Base-by-base conservation (phyloP, 495 filamentous ascomycete species). In the Rostrohypoxylon terebratum region DNA sequence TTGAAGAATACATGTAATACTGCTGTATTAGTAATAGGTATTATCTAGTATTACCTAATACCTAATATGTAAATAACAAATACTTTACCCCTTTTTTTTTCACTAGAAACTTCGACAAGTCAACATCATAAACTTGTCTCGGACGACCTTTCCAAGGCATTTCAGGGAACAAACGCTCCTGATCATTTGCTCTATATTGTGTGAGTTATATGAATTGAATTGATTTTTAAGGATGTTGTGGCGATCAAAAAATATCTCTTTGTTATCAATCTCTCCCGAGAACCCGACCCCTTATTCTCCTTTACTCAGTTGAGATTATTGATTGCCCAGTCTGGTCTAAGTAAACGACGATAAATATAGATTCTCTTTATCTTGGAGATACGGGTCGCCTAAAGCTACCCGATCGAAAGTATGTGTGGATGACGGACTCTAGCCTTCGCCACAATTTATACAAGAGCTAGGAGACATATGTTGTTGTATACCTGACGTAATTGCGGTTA, bases 101-200 rank as follows among this genome's bases (percentile, higher is more conserved):
- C 10, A n/a, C n/a, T 13, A 42, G 10, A 40, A 2, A 2, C 66
- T 55, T 68, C 57, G 58, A 68, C 38, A 62, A 23, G 48, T 62
- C 58, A 68, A 20, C 36, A 55, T 57, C 57, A 62, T 57, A 62
- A n/a, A 48, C 23, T 61, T 55, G 57, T 54, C 16, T 55, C 11
- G 57, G 48, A 57, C 18, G 4, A 42, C 50, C 33, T 21, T 31
- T 54, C 44, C 47, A 68, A 55, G 11, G 5, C 33, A 16, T 31
- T 54, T 53, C 47, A 68, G 47, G 11, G 5, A 2, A 7, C 48
- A 58, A 59, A 69, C 45, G 59, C 42, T 50, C 20, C 25, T 45
- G 16, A n/a, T 47, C 48, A 58, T 59, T 28, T 14, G 8, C 18
- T 18, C 50, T 40, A 55, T 55, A 53, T 28, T 3, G 33, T 20